Evolutionary conservation across 2,329 filamentous ascomycete species (phyloP), one percentile per base, ranked within the genome.

Genomic region (Alternaria angustiovoidea): DNA sequence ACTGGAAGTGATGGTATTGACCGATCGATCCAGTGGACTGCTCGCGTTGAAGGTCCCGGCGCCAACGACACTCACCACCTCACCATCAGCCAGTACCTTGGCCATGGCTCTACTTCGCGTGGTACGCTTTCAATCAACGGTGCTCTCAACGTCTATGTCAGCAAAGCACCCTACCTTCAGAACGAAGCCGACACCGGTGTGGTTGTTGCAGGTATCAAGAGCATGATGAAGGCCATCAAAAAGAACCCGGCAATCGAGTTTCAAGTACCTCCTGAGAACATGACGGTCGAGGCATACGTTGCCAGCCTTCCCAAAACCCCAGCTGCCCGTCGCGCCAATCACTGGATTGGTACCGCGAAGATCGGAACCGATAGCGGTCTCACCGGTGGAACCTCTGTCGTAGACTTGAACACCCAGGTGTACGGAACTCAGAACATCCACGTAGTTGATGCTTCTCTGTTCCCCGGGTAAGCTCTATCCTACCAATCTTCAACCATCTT

Each of bases 21-120:
- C 8, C 84, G 88, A 47, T 86, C 89, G 67, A 79, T 90, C 18
- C 88, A 91, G 72, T 91, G 86, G 82, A 90, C 88, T 9, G 84
- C 87, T 43, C 84, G 88, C 64, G 87, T 89, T 26, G 88, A 90
- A 64, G 83, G 84, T 39, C 80, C 83, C 46, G 83, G 81, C 54
- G 71, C 75, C 38, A 75, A 74, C 38, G 76, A 78, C 64, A 78
- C 75, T n/a, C 53, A 69, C 55, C 73, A 75, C 22, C 77, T 83
- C 65, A 79, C 78, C 36, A 79, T 82, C 62, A 79, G 76, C 47
- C 80, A 83, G 64, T 90, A 91, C 77, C 87, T 91, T 28, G 87
- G 87, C 34, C 86, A 87, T 55, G 88, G 89, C 41, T 80, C 85
- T 22, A 85, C 83, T n/a, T 88, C 88, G 14, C 82, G 87, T 39